Evolutionary conservation across 306 rosid genomes (phyloP).

Genomic region (Corylus avellana): DNA sequence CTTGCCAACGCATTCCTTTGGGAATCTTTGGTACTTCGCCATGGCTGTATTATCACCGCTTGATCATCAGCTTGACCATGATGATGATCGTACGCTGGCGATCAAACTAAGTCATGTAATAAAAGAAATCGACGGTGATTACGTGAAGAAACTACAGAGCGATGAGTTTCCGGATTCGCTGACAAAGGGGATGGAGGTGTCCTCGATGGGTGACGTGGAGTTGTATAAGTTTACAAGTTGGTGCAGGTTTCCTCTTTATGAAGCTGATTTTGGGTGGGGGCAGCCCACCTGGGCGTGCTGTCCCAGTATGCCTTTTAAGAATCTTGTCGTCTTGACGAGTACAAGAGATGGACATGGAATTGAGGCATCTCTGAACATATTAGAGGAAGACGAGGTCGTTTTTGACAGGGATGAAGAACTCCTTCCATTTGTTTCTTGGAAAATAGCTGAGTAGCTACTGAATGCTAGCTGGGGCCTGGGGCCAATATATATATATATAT

Average conservation of each 20-base stretch:
- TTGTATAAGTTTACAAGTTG: constrained; percentile 9
- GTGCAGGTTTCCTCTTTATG: neutral
- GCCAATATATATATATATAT: neutral
- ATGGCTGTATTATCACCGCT: neutral
- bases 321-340: neutral
- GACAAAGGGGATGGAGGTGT: neutral
- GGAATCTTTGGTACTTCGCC: constrained; percentile 1
- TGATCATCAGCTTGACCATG: neutral
- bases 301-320: neutral
- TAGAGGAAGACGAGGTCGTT: neutral
- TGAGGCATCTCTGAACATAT: neutral
- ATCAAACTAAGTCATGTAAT: neutral
- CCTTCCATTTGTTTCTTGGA: neutral
- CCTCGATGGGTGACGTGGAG: neutral
- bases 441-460: no score
- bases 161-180: neutral
- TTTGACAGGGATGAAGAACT: neutral
- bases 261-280: neutral
- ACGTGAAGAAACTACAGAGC: neutral
- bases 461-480: neutral
- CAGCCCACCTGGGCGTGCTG: neutral
- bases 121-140: neutral
- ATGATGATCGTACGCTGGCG: neutral
- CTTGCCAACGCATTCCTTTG: neutral
- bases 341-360: neutral